Evolutionary conservation across 2,329 filamentous ascomycete species (phyloP).

Genomic region (Epichloe glyceriae): DNA sequence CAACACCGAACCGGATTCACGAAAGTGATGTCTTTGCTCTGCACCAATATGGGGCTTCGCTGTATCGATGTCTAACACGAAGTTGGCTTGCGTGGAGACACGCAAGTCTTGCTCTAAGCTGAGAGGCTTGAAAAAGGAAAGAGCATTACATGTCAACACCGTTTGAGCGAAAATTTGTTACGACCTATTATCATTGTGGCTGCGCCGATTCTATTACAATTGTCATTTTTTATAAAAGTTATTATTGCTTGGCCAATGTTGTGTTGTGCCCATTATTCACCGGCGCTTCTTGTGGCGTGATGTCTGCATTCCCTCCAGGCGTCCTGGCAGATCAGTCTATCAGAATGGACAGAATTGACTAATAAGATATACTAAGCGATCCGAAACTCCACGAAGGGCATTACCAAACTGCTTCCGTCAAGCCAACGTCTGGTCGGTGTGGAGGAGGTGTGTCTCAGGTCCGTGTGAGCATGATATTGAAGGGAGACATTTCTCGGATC

Average conservation of each 20-base stretch:
- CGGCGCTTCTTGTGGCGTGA: conserved; percentile 1
- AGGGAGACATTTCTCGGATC: not conserved
- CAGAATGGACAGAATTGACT: not conserved
- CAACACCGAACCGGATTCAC: not conserved
- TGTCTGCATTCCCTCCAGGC: conserved; percentile 1
- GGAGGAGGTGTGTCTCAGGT: not conserved
- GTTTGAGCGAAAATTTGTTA: conserved; percentile 3
- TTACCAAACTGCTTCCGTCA: not conserved
- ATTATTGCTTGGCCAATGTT: conserved; percentile 5
- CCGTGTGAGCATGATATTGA: not conserved
- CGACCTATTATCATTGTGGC: conserved; percentile 1
- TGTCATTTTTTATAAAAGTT: conserved; percentile 6
- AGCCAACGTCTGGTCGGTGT: not conserved
- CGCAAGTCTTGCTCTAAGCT: conserved; percentile 2
- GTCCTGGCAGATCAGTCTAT: not conserved
- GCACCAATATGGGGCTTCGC: not conserved
- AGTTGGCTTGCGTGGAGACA: not conserved
- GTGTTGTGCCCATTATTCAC: conserved; percentile 1
- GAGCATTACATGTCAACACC: not conserved
- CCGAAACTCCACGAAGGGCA: not conserved
- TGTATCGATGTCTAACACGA: not conserved
- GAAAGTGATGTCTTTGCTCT: not conserved
- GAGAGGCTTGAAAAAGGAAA: not conserved
- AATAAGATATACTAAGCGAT: not conserved
- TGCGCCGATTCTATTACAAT: conserved; percentile 3